A percentile compares a stretch with the other conserved stretches of the same genome.
phyloP scores from a whole-genome alignment of 2,329 filamentous ascomycete species.

The Calonectria pauciramosa region DNA sequence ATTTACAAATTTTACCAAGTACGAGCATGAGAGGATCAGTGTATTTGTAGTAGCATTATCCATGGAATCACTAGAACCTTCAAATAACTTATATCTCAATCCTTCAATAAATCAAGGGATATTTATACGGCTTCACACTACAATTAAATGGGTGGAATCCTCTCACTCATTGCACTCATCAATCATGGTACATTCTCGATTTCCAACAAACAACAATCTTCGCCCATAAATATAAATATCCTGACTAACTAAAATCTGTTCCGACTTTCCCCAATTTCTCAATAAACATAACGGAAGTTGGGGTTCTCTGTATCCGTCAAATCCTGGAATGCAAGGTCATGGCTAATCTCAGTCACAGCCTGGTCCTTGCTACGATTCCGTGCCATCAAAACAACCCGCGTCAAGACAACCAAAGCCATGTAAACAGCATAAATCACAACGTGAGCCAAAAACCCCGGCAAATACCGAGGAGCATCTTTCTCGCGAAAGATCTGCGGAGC shows the following conservation, averaged over 20 bases:
- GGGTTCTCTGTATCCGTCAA: constrained; percentile 27
- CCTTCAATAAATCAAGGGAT: too few species aligned
- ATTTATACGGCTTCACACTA: too few species aligned
- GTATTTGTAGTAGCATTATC: too few species aligned
- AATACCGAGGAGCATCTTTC: constrained; percentile 23
- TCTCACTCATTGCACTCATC: too few species aligned
- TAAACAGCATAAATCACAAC: constrained; percentile 20
- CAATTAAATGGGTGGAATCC: too few species aligned
- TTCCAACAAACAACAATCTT: neutral
- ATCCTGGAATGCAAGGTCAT: constrained; percentile 25
- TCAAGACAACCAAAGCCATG: constrained; percentile 16
- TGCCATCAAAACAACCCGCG: constrained; percentile 12
- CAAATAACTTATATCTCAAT: too few species aligned
- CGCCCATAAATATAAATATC: neutral
- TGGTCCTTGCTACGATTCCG: constrained; percentile 19
- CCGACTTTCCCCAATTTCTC: neutral
- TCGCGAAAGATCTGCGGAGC: constrained; percentile 54
- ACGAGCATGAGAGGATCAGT: too few species aligned
- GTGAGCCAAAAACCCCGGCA: constrained; percentile 20
- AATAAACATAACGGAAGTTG: constrained; percentile 31
- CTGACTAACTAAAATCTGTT: neutral
- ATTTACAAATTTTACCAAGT: too few species aligned
- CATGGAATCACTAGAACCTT: too few species aligned
- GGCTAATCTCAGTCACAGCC: constrained; percentile 2
- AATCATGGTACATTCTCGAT: neutral